Base-by-base conservation (phyloP, 1,284 basidiomycete genomes). In the Moesziomyces sp. region DNA sequence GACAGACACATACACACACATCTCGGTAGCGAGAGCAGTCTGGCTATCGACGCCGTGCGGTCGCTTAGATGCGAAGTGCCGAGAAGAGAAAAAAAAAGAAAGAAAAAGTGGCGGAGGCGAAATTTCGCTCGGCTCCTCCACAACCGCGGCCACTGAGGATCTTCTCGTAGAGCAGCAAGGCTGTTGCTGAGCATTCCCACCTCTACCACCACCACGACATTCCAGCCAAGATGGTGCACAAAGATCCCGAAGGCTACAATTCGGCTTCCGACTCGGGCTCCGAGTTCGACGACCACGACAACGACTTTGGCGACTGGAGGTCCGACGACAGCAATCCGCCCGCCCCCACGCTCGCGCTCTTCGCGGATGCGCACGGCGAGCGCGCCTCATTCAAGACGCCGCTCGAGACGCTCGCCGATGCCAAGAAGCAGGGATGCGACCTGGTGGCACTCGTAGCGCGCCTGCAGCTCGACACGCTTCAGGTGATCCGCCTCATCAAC, bases 401-500 rank as follows among this genome's bases (percentile, higher is more conserved):
- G 11, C 40, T 63, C 3, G 67, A 58, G 14, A 81, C 82, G 24
- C 61, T 84, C 24, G 28, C 72, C 11, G 58, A 79, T 35, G 73
- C 78, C 24, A 72, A 71, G 45, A 28, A 26, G 11, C 35, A 61
- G 8, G 82, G 77, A 1, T 80, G 78, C 59, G 81, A 84, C 52
- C 46, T 83, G 8, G 66, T 67, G 8, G 47, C 46, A 10, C 48
- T 83, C 14, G 80, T 81, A 0, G 8, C 43, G 3, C 40, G 47
- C 3, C 55, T 77, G 9, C 18, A 59, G 13, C 69, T 84, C 19
- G 82, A 84, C 49, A 61, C 82, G 21, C 54, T 83, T 9, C 76
- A 80, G 53, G 74, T 76, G 21, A 82, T 84, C 46, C 73, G 82
- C 0, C 66, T 84, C 21, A 72, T 84, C 73, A 84, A 84, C 52